These are phyloP conservation scores for Phellinidium pouzarii DNA, from an alignment of 1,284 basidiomycete species.

Conservation along the genomic window DNA sequence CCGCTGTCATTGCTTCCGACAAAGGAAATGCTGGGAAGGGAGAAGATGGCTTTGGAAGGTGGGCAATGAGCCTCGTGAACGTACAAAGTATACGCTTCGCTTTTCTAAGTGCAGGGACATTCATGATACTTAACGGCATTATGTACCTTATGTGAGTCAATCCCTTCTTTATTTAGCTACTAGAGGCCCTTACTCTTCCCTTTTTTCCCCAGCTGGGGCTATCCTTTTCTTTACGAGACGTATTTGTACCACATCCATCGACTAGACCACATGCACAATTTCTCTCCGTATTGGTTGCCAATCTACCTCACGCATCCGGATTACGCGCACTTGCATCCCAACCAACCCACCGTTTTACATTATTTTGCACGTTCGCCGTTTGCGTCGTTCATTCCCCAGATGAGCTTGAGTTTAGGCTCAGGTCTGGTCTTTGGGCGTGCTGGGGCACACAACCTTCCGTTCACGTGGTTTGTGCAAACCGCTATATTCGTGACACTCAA, in stretches of 20 bases:
- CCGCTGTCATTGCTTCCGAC: slow-evolving; percentile 52
- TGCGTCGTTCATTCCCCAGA: slow-evolving; percentile 69
- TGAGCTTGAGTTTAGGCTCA: slow-evolving; percentile 56
- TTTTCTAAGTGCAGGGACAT: slow-evolving; percentile 60
- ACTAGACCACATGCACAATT: slow-evolving; percentile 96
- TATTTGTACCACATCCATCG: slow-evolving; percentile 91
- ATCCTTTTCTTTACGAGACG: slow-evolving; percentile 86
- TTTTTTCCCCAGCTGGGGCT: slow-evolving; percentile 71
- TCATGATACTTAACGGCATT: slow-evolving; percentile 53
- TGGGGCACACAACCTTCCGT: slow-evolving; percentile 46
- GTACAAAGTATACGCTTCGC: slow-evolving; percentile 60
- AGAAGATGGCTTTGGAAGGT: slow-evolving; percentile 22
- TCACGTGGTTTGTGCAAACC: slow-evolving; percentile 91
- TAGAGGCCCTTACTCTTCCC: slow-evolving; percentile 4
- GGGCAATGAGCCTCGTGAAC: slow-evolving; percentile 41
- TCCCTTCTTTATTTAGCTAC: slow-evolving; percentile 4
- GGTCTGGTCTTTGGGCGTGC: slow-evolving; percentile 58
- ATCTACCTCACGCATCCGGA: slow-evolving; percentile 76
- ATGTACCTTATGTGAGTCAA: slow-evolving; percentile 75
- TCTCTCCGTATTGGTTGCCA: slow-evolving; percentile 94
- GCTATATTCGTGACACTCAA: slow-evolving; percentile 90
- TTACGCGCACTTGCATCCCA: slow-evolving; percentile 19
- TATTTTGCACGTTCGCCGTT: slow-evolving; percentile 53
- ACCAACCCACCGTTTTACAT: slow-evolving; percentile 34
- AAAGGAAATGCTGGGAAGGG: slow-evolving; percentile 19